Percentiles rank a stretch among this genome's conserved stretches.
These are phyloP conservation scores for Stramenopiles sp. DNA, from an alignment of 352 stramenopile genomes.

Conservation along the genomic window DNA sequence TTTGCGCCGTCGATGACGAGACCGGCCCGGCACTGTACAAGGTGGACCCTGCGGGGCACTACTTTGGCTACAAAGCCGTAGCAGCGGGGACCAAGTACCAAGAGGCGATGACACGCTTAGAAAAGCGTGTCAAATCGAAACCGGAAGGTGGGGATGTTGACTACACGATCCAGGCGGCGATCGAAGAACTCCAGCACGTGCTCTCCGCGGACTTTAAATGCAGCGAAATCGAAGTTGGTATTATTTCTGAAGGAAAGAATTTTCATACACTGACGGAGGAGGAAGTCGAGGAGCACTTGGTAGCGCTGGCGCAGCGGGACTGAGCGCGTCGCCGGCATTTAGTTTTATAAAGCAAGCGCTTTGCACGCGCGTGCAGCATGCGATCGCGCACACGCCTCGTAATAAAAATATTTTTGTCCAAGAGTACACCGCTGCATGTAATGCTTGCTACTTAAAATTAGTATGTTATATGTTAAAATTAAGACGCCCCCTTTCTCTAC, in stretches of 20 bases:
- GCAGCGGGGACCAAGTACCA: slow-evolving; percentile 85
- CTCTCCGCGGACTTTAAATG: slow-evolving; percentile 90
- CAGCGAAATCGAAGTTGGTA: slow-evolving; percentile 76
- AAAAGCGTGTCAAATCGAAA: slow-evolving; percentile 87
- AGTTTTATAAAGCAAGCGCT: too few species aligned
- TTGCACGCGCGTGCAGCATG: too few species aligned
- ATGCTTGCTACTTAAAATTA: too few species aligned
- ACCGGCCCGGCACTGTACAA: slow-evolving; percentile 91
- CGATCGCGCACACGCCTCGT: too few species aligned
- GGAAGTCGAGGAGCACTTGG: slow-evolving; percentile 90
- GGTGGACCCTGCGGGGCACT: slow-evolving; percentile 94
- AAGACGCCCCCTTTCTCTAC: too few species aligned
- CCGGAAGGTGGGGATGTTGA: slow-evolving; percentile 61
- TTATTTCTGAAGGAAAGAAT: slow-evolving; percentile 40
- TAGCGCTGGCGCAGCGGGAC: slow-evolving; percentile 84
- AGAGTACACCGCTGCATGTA: too few species aligned
- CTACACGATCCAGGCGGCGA: slow-evolving; percentile 78
- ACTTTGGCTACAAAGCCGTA: slow-evolving; percentile 70
- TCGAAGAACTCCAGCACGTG: slow-evolving; percentile 89
- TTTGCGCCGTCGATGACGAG: slow-evolving; percentile 93
- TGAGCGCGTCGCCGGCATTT: too few species aligned
- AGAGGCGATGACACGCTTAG: slow-evolving; percentile 95
- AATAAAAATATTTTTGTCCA: too few species aligned
- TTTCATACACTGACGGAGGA: slow-evolving; percentile 83
- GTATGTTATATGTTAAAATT: too few species aligned